phyloP scores from a whole-genome alignment of 108 stramenopile genomes.

The Licmophora abbreviata region DNA sequence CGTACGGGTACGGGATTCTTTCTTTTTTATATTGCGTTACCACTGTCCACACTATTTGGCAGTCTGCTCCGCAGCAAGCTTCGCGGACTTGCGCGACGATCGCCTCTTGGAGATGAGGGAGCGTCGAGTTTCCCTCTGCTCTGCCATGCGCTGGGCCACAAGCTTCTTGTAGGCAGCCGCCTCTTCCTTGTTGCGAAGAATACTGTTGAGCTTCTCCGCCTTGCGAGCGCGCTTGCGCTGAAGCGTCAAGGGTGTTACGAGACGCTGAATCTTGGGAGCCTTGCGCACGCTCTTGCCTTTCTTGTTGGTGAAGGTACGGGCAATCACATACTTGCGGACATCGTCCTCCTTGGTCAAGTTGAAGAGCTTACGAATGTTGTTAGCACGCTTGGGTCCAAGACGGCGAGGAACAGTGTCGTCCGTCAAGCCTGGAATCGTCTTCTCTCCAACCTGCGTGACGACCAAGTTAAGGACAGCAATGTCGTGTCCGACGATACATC shows the following conservation, averaged over 20 bases:
- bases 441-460: constrained; percentile 92
- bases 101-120: constrained; percentile 96
- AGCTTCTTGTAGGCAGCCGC: constrained; percentile 95
- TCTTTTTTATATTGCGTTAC: constrained; percentile 23
- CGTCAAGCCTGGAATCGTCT: constrained; percentile 90
- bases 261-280: constrained; percentile 99
- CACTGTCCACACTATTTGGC: background rate
- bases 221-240: constrained; percentile 93
- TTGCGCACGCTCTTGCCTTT: constrained; percentile 88
- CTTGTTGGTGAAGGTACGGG: constrained; percentile 95
- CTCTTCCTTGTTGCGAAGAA: constrained; percentile 84
- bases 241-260: constrained; percentile 92
- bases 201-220: constrained; percentile 63
- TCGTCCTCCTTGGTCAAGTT: constrained; percentile 99
- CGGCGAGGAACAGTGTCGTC: constrained; percentile 90
- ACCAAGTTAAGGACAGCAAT: constrained; percentile 98
- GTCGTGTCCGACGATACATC: constrained; percentile 97
- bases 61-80: constrained; percentile 46
- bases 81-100: constrained; percentile 83
- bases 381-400: constrained; percentile 99
- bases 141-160: constrained; percentile 89
- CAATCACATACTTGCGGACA: constrained; percentile 97
- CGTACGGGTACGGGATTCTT: background rate
- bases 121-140: constrained; percentile 91
- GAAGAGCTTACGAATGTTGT: constrained; percentile 99